Conservation (phyloP, 2,329 filamentous ascomycete genomes). For the Pyrenophora graminea region DNA sequence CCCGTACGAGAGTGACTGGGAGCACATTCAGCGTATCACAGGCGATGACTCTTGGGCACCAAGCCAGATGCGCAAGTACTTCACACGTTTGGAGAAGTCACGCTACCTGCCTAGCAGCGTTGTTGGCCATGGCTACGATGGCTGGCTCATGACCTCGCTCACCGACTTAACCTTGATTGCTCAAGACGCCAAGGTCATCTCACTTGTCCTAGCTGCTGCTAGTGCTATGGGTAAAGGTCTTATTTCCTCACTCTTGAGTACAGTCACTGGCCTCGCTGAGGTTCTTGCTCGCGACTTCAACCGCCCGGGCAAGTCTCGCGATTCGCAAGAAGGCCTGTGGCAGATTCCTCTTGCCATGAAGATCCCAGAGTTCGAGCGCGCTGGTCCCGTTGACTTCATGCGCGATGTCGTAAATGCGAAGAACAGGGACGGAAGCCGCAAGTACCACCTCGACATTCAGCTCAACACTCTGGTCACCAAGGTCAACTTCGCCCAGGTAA, state of each 20-base stretch:
- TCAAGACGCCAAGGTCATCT: constrained; percentile 58
- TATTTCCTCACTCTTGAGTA: constrained; percentile 42
- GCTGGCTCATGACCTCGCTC: constrained; percentile 59
- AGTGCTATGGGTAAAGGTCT: constrained; percentile 53
- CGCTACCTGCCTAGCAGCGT: constrained; percentile 52
- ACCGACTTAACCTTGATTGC: constrained; percentile 57
- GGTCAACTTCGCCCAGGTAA: constrained; percentile 66
- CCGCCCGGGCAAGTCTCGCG: constrained; percentile 50
- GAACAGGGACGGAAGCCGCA: constrained; percentile 55
- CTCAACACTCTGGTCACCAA: constrained; percentile 68
- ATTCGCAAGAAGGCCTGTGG: constrained; percentile 56
- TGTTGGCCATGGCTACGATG: constrained; percentile 60
- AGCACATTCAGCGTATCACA: constrained; percentile 60
- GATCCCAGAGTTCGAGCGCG: constrained; percentile 48
- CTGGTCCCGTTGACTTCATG: constrained; percentile 60
- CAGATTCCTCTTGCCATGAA: constrained; percentile 62
- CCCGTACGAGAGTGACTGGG: constrained; percentile 63
- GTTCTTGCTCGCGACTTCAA: constrained; percentile 58
- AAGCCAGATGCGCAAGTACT: constrained; percentile 63
- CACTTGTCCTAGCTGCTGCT: constrained; percentile 55
- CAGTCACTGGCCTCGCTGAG: constrained; percentile 51
- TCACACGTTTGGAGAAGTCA: constrained; percentile 57
- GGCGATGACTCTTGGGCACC: constrained; percentile 64
- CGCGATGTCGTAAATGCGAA: constrained; percentile 53
- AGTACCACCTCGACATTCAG: constrained; percentile 60